Conservation (phyloP, 768 basidiomycete species). For the Trametes gibbosa region DNA sequence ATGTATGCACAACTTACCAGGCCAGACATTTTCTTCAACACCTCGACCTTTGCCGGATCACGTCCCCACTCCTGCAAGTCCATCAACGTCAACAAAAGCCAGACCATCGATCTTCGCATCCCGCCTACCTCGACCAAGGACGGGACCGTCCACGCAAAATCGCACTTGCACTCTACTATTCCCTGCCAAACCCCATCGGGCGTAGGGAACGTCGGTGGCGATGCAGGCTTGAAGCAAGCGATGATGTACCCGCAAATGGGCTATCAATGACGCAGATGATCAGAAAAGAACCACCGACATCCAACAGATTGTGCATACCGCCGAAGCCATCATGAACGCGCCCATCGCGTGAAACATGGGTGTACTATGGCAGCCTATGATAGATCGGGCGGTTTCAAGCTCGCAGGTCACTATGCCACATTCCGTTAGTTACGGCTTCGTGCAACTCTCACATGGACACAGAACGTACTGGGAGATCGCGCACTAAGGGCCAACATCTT, state of each 20-base stretch:
- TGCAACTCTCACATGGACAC: neutral
- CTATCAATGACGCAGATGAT: neutral
- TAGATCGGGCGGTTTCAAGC: neutral
- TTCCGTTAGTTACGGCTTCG: neutral
- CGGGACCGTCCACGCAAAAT: constrained; percentile 23
- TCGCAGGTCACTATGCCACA: neutral
- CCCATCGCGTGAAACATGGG: constrained; percentile 17
- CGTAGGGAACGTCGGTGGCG: constrained; percentile 23
- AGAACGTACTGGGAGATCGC: constrained; percentile 13
- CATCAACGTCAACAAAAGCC: too few relatives aligned
- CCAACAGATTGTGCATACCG: neutral
- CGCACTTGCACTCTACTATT: constrained; percentile 7
- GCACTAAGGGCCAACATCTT: constrained; percentile 6
- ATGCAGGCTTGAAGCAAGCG: constrained; percentile 21
- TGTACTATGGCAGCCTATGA: constrained; percentile 11
- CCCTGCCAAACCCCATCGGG: constrained; percentile 22
- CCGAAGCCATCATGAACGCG: neutral
- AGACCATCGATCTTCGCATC: too few relatives aligned
- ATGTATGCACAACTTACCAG: neutral
- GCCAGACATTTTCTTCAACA: constrained; percentile 12
- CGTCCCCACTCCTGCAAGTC: constrained; percentile 17
- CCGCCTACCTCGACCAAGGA: constrained; percentile 27
- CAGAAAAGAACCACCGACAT: neutral
- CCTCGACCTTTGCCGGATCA: constrained; percentile 18
- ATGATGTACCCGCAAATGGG: constrained; percentile 18